Conservation (phyloP, 495 filamentous ascomycete genomes). For the Beverwykella pulmonaria region DNA sequence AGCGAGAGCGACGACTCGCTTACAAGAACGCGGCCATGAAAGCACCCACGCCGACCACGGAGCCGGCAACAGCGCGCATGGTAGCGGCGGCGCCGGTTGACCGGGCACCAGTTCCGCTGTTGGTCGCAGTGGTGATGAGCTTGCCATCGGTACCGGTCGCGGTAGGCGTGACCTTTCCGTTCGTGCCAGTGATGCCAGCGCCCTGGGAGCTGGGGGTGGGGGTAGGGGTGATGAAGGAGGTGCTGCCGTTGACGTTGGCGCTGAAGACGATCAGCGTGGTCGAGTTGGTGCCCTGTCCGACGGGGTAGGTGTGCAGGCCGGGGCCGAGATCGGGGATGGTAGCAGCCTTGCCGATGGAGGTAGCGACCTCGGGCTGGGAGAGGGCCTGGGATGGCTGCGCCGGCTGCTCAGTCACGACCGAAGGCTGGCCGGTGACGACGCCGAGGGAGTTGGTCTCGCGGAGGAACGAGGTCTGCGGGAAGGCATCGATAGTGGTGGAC, state of each 20-base stretch:
- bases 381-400: conserved; percentile 49
- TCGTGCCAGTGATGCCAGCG: conserved; percentile 5
- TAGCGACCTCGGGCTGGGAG: conserved; percentile 24
- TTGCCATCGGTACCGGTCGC: conserved; percentile 14
- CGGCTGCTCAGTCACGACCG: conserved; percentile 42
- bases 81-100: conserved; percentile 32
- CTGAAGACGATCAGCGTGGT: conserved; percentile 32
- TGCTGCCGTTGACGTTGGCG: conserved; percentile 39
- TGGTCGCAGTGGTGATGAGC: not conserved
- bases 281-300: conserved; percentile 16
- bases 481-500: conserved; percentile 34
- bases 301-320: conserved; percentile 37
- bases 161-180: conserved; percentile 6
- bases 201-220: not conserved
- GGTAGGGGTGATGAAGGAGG: conserved; percentile 24
- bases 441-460: conserved; percentile 59
- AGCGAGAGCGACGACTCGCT: not conserved
- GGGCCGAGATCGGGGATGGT: conserved; percentile 51
- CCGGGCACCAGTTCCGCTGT: not conserved
- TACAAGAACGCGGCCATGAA: conserved; percentile 38
- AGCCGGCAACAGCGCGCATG: conserved; percentile 23
- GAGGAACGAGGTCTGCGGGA: conserved; percentile 52
- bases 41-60: conserved; percentile 32
- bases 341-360: conserved; percentile 12
- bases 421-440: conserved; percentile 56